Evolutionary conservation across 2,329 filamentous ascomycete genomes (phyloP), one percentile per base, ranked within the genome.

Genomic region (Knufia fluminis): DNA sequence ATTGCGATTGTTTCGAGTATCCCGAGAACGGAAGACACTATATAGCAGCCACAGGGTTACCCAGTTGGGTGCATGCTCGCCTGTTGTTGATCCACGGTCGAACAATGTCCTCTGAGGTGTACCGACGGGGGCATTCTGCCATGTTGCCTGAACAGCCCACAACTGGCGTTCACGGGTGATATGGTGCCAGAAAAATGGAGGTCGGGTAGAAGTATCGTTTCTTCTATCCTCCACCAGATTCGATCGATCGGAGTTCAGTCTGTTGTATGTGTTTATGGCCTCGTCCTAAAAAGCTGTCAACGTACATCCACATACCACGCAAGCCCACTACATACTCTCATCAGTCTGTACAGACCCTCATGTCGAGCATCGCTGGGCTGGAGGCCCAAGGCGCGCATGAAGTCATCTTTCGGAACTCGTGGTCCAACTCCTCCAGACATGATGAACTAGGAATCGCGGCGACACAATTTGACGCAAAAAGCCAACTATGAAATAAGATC

Each of bases 111-210:
- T 60, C 20, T 67, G 69, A 3, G 64, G 55, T 4, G 67, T 54
- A 38, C 58, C 57, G 3, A 54, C 63, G 1, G 62, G 62, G 0
- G 68, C 65, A 35, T 67, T 68, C 42, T 62, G 63, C 60, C 67
- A 69, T 44, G 69, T 70, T 50, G 70, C 66, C 50, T 66, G 58
- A 46, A 71, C 65, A 1, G 62, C 69, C 63, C 65, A 67, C 31
- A 64, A 64, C 54, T 69, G 68, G 22, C 64, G 61, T 28, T 71
- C 69, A 16, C 63, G 67, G 19, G 67, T 64, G 51, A 71, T 70
- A 43, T 71, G 68, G 54, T 71, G 69, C 69, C 69, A 71, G 60
- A 69, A 71, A 57, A 66, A 71, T 1, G 69, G 68, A 3, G 68
- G 68, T 14, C 64, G 62, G 24, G 62, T 66, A 38, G 54, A 52